Base-by-base conservation (phyloP, 106 monocot genomes). In the Narthecium ossifragum region DNA sequence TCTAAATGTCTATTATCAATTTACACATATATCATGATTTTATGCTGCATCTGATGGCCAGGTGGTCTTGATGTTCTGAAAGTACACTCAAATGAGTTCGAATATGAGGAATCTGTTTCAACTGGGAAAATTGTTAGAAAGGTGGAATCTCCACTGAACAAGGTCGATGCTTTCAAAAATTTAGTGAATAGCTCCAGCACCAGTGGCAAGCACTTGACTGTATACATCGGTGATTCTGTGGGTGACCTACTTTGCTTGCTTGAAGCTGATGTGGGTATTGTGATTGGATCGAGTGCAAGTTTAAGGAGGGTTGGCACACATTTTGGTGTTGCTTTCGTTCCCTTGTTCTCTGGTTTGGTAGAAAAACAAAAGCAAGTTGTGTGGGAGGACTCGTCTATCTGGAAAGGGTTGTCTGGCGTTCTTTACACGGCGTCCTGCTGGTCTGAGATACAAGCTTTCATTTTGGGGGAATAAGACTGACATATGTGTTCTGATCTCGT, bases 251-350 rank as follows among this genome's bases (percentile, higher is more conserved):
- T 90, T 4, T 96, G 96, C 66, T 73, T 96, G 22, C 64, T 90
- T 23, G 73, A 90, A 71, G 86, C 90, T 6, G 96, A 96, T 62
- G 67, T 96, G 26, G 96, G 96, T 15, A 84, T 96, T 47, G 96
- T 96, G 10, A 46, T 96, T 28, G 96, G 96, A 46, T 80, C 90
- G 23, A 90, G 84, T 21, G 13, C 40, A 50, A 96, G 81, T 59
- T 63, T 90, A 29, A 86, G 84, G 60, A 84, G 48, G 60, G 81
- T 96, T 2, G 90, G 75, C 18, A 54, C 67, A 52, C 83, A 74
- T 6, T 96, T 80, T 51, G 96, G 90, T 47, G 73, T 96, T 34
- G 73, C 83, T 15, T 96, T 90, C 39, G 64, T 81, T 46, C 96
- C 96, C 0, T 55, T 96, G 18, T 71, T 78, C 28, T 34, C 78